Evolutionary conservation across 768 basidiomycete genomes (phyloP).

Genomic region (Gymnopilus dilepis): DNA sequence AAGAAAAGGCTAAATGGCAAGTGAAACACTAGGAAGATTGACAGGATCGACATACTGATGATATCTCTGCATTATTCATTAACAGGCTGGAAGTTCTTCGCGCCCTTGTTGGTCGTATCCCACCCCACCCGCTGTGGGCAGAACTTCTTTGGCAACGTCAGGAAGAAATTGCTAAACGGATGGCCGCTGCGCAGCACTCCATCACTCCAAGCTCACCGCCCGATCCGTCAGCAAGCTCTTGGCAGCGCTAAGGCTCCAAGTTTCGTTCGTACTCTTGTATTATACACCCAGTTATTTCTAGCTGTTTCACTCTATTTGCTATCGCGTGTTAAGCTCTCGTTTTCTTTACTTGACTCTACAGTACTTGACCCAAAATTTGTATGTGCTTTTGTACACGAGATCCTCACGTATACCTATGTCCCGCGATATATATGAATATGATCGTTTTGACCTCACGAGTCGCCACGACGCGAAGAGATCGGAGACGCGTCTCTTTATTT

Average conservation of each 20-base stretch:
- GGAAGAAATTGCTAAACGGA: constrained; percentile 49
- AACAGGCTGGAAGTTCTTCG: constrained; percentile 84
- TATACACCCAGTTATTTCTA: constrained; percentile 24
- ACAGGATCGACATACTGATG: constrained; percentile 7
- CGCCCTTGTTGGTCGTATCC: constrained; percentile 87
- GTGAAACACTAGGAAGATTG: constrained; percentile 27
- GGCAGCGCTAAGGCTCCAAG: constrained; percentile 14
- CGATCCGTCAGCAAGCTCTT: constrained; percentile 16
- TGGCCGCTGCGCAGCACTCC: constrained; percentile 30
- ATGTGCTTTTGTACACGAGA: constrained; percentile 16
- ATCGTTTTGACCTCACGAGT: too few relatives aligned
- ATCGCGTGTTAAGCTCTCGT: constrained; percentile 25
- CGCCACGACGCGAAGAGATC: too few relatives aligned
- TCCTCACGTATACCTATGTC: constrained; percentile 7
- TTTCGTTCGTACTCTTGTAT: constrained; percentile 23
- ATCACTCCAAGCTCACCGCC: constrained; percentile 23
- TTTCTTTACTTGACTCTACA: constrained; percentile 15
- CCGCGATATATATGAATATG: neutral
- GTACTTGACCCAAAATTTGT: constrained; percentile 10
- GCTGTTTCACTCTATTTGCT: constrained; percentile 24
- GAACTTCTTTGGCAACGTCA: constrained; percentile 89
- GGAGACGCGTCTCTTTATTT: too few relatives aligned
- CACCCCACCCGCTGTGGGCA: constrained; percentile 92
- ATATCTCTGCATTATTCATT: neutral
- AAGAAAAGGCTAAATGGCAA: constrained; percentile 87